phyloP scores from a whole-genome alignment of 2,329 filamentous ascomycete genomes.

The Exutisphaerella laricina region DNA sequence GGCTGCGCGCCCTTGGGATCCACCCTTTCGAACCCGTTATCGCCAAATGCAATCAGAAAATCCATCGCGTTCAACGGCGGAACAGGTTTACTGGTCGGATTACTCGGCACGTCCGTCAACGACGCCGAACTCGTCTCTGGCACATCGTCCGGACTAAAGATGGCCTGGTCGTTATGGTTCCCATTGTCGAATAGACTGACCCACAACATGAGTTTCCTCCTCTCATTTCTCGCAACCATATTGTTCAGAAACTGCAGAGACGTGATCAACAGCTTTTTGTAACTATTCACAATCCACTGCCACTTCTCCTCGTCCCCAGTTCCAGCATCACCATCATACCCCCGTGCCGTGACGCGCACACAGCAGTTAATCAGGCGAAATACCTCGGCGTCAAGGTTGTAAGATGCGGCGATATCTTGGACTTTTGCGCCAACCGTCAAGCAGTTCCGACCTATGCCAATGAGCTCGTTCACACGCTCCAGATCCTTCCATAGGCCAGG shows the following conservation, averaged over 20 bases:
- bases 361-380: constrained; percentile 58
- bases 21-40: constrained; percentile 19
- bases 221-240: constrained; percentile 60
- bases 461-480: constrained; percentile 57
- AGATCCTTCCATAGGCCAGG: constrained; percentile 56
- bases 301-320: constrained; percentile 58
- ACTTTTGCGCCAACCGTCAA: constrained; percentile 56
- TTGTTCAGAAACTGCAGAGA: constrained; percentile 64
- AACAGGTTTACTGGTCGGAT: constrained; percentile 24
- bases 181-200: constrained; percentile 54
- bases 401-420: constrained; percentile 58
- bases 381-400: constrained; percentile 56
- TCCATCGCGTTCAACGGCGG: constrained; percentile 26
- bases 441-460: constrained; percentile 57
- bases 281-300: constrained; percentile 60
- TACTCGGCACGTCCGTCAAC: constrained; percentile 27
- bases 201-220: constrained; percentile 60
- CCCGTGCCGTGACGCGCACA: constrained; percentile 58
- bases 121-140: constrained; percentile 26
- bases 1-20: constrained; percentile 19
- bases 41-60: constrained; percentile 29
- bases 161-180: constrained; percentile 28
- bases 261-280: constrained; percentile 60
- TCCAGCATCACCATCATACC: constrained; percentile 59
- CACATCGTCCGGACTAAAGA: constrained; percentile 24